Evolutionary conservation across 495 filamentous ascomycete genomes (phyloP).

Genomic region (Cladorrhinum samala): DNA sequence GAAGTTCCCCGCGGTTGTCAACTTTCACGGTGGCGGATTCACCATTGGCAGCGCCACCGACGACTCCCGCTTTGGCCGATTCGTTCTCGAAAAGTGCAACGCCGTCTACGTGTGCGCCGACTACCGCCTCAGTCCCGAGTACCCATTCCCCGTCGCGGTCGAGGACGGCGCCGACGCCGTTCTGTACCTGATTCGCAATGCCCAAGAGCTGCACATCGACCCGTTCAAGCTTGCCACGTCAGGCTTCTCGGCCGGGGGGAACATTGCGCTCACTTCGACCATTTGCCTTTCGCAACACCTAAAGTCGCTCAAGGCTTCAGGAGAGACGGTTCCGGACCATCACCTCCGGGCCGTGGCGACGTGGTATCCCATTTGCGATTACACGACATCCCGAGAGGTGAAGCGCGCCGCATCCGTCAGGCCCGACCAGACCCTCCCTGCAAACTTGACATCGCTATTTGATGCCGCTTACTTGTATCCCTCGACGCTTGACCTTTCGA

Average conservation of each 20-base stretch:
- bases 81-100: constrained; percentile 42
- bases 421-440: constrained; percentile 66
- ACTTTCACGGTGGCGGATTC: constrained; percentile 72
- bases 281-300: constrained; percentile 51
- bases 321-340: constrained; percentile 20
- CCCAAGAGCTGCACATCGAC: constrained; percentile 43
- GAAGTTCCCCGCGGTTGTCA: constrained; percentile 59
- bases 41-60: constrained; percentile 65
- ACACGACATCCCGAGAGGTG: constrained; percentile 64
- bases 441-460: constrained; percentile 75
- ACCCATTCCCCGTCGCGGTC: constrained; percentile 69
- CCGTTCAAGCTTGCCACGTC: constrained; percentile 55
- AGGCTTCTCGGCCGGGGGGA: constrained; percentile 86
- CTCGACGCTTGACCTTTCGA: constrained; percentile 24
- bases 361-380: constrained; percentile 85
- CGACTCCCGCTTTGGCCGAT: constrained; percentile 62
- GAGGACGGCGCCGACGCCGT: constrained; percentile 70
- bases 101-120: constrained; percentile 64
- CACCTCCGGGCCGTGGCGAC: constrained; percentile 46
- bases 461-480: constrained; percentile 74
- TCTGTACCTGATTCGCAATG: constrained; percentile 56
- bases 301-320: constrained; percentile 1
- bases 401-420: constrained; percentile 57
- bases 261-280: constrained; percentile 75
- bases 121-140: constrained; percentile 72